Evolutionary conservation across 31 red algal genomes (phyloP), one percentile per base, ranked within the genome.

Genomic region (Asparagopsis taxiformis): DNA sequence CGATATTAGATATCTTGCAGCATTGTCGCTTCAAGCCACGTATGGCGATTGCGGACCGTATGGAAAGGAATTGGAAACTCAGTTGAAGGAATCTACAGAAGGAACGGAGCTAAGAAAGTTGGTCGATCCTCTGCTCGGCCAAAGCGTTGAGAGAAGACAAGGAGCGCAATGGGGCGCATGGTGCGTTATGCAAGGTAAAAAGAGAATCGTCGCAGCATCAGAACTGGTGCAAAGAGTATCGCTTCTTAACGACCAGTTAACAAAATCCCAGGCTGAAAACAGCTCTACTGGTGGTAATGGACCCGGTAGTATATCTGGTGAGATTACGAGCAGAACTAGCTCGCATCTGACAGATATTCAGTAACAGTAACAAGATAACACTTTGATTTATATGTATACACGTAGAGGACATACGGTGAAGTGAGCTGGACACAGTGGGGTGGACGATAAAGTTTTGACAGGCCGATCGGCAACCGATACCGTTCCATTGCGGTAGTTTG

Each of bases 101-200:
- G 51, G 1, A 3, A 31, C 17, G 15, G 57, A 68, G 39, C 51
- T 75, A 28, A 38, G 68, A 15, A 46, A 64, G 2, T 38, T 90
- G 34, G 51, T 23, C 2, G 86, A 90, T 13, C 86, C 86, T 11
- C 36, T 90, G 31, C 37, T 74, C 44, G 75, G 68, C 17, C 67
- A 79, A 62, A 79, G 60, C 16, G 76, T 70, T 0, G 15, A 30
- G 34, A 35, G 86, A 49, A 65, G 62, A 38, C 43, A 90, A 65
- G 81, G 81, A 26, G 86, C 86, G 15, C 75, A 65, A 48, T 90
- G 86, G 86, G 86, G 86, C n/a, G 74, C 86, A 6, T 90, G 86
- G 86, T 90, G 86, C 24, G 86, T 90, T 1, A 26, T 90, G 51
- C 75, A 75, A 57, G 86, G 86, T 3, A 90, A 90, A 50, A 72